These are phyloP conservation scores for Camellia japonica DNA, from an alignment of 148 eudicot species.

Conservation along the genomic window DNA sequence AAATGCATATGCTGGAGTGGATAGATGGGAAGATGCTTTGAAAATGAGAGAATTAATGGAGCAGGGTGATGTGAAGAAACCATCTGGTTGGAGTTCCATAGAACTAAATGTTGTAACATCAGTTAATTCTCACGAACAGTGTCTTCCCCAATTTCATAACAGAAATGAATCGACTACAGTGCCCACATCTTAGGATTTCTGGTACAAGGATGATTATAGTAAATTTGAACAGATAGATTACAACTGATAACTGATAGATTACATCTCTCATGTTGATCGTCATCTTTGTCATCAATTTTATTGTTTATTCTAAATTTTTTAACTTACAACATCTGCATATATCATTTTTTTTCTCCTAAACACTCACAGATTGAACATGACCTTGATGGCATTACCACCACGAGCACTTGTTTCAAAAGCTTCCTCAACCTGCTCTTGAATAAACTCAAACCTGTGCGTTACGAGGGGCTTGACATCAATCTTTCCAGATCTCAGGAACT, in stretches of 20 bases:
- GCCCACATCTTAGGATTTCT: neutral
- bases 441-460: slow-evolving; percentile 59
- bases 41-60: slow-evolving; percentile 54
- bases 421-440: slow-evolving; percentile 52
- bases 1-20: slow-evolving; percentile 55
- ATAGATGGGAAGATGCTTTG: slow-evolving; percentile 68
- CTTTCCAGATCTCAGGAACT: slow-evolving; percentile 59
- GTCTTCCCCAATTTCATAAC: neutral
- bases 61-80: slow-evolving; percentile 45
- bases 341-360: neutral
- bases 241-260: too few relatives aligned
- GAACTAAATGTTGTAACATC: slow-evolving; percentile 11
- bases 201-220: neutral
- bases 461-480: slow-evolving; percentile 69
- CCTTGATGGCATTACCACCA: slow-evolving; percentile 72
- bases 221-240: neutral
- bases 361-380: slow-evolving; percentile 58
- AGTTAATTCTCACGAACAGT: neutral
- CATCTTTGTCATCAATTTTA: too few relatives aligned
- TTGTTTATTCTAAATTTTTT: too few relatives aligned
- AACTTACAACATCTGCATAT: neutral
- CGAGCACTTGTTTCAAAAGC: slow-evolving; percentile 71
- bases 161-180: slow-evolving; percentile 10
- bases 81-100: slow-evolving; percentile 62
- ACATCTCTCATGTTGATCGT: too few relatives aligned